phyloP scores from a whole-genome alignment of 805 yeast genomes.

The Candida odintsovae region DNA sequence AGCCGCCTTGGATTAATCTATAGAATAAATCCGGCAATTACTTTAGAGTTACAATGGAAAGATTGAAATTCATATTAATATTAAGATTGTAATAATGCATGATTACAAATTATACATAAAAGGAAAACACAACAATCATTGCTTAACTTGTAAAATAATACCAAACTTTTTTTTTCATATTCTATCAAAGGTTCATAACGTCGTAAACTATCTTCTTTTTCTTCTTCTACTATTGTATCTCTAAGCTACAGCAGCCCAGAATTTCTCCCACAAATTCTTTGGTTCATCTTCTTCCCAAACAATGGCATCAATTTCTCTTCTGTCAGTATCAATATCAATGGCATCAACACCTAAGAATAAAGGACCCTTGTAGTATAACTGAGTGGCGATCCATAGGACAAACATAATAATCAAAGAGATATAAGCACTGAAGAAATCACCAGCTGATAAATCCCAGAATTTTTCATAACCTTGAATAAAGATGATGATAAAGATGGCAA shows the following conservation, averaged over 20 bases:
- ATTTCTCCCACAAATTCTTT: conserved; percentile 48
- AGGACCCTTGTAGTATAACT: conserved; percentile 43
- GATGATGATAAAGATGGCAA: conserved; percentile 48
- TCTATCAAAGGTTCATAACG: not conserved
- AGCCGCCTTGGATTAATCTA: too few relatives aligned
- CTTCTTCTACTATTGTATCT: not conserved
- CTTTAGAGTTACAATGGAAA: too few relatives aligned
- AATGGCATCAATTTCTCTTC: conserved; percentile 30
- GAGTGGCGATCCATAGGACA: conserved; percentile 50
- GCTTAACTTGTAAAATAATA: not conserved
- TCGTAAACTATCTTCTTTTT: not conserved
- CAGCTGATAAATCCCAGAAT: conserved; percentile 44
- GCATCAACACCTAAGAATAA: conserved; percentile 27
- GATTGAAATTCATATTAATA: too few relatives aligned
- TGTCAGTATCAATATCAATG: conserved; percentile 23
- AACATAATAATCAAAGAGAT: conserved; percentile 61
- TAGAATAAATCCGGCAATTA: too few relatives aligned
- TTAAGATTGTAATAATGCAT: not conserved
- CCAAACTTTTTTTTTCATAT: not conserved
- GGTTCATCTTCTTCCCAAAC: conserved; percentile 53
- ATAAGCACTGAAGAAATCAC: conserved; percentile 66
- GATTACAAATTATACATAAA: not conserved
- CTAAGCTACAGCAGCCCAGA: conserved; percentile 32
- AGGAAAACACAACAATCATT: not conserved
- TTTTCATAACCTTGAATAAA: conserved; percentile 70